phyloP scores from a whole-genome alignment of 73 alveolate species.

The Uronychia binucleata region DNA sequence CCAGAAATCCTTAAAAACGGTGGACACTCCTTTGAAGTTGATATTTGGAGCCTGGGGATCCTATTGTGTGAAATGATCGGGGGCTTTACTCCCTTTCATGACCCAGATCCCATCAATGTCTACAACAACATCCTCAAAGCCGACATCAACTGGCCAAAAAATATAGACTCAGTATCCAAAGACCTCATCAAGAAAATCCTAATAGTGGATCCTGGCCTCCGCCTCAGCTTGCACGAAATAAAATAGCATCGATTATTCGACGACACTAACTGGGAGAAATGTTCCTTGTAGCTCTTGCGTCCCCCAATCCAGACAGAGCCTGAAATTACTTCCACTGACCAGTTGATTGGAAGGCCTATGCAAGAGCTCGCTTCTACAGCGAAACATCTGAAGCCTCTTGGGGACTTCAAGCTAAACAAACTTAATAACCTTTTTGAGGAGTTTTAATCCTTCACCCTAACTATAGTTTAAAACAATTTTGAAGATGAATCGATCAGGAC shows the following conservation, averaged over 20 bases:
- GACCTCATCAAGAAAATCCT: slow-evolving; percentile 48
- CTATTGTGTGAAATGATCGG: slow-evolving; percentile 58
- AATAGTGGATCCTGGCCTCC: slow-evolving; percentile 35
- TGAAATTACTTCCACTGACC: background rate
- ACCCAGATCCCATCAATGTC: slow-evolving; percentile 14
- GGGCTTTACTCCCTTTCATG: slow-evolving; percentile 50
- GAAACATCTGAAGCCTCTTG: slow-evolving; percentile 1
- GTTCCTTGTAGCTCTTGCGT: slow-evolving; percentile 21
- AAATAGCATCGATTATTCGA: slow-evolving; percentile 32
- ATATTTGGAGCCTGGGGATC: slow-evolving; percentile 58
- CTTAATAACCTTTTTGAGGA: slow-evolving; percentile 2
- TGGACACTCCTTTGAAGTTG: slow-evolving; percentile 12
- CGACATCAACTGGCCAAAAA: slow-evolving; percentile 41
- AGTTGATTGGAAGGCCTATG: background rate
- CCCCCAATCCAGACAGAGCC: slow-evolving; percentile 59
- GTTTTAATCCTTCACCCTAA: background rate
- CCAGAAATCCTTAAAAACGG: slow-evolving; percentile 57
- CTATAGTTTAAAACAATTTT: background rate
- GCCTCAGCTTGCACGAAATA: slow-evolving; percentile 26
- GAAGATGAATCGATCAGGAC: background rate
- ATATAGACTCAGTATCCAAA: slow-evolving; percentile 26
- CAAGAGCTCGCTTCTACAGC: background rate
- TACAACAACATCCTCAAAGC: slow-evolving; percentile 31
- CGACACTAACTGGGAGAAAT: slow-evolving; percentile 53
- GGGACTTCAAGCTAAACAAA: background rate